Base-by-base conservation (phyloP, 1,139 yeast genomes). In the Torulaspora pretoriensis region DNA sequence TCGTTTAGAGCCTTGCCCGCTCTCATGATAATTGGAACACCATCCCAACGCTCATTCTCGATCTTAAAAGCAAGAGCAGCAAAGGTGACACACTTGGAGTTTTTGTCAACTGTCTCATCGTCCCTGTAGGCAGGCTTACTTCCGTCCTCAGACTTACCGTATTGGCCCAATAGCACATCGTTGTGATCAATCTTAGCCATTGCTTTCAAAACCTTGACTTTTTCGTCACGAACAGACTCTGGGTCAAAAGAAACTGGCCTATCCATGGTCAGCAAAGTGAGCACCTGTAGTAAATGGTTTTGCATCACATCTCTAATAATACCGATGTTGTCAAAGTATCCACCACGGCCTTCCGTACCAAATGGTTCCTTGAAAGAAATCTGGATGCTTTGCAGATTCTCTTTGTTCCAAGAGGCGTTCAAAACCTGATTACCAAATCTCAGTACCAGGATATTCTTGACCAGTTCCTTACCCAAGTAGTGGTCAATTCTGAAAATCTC, bases 341-440 rank as follows among this genome's bases (percentile, higher is more conserved):
- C 98, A 55, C 98, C 98, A 64, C 99, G 81, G 49, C 98, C 98
- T 69, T 92, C 97, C 37, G 98, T 92, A 48, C 98, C 98, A 60
- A 94, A 90, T 9, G 92, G 85, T 70, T 92, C 99, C 71, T 94
- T 94, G 73, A 92, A 90, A 17, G 92, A 77, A 55, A 92, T 81
- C 70, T 90, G 97, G 51, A 92, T 81, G 42, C 83, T 78, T 51
- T 80, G 75, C 61, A 92, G 81, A 67, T 78, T 82, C 54, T 84
- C 77, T 64, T 75, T 80, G 71, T 85, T 84, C 97, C 97, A 92
- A 45, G 86, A 79, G 19, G 95, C 87, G 61, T 78, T 78, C 61
- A 92, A 74, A 66, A 90, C 77, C 60, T 82, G 81, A 70, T 92
- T 92, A 55, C 95, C 96, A 64, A 92, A 92, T 63, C 98, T 78